These are phyloP conservation scores for Metahyphopichia silvanorum DNA, from an alignment of 805 yeast genomes.

Conservation along the genomic window DNA sequence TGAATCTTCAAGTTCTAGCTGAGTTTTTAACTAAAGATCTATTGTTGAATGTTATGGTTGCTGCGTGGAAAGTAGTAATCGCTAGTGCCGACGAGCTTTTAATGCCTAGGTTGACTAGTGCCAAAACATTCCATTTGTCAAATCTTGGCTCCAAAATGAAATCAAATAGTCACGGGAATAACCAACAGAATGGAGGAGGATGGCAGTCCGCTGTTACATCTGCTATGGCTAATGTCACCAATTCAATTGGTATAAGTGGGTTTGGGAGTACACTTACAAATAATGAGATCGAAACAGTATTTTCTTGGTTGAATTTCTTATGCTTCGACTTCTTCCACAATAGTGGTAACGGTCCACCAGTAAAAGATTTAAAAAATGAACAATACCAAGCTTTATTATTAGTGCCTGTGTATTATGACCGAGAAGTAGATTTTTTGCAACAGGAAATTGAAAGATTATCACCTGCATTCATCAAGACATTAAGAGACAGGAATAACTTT, in stretches of 20 bases:
- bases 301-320: slow-evolving; percentile 65
- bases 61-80: slow-evolving; percentile 77
- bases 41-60: slow-evolving; percentile 63
- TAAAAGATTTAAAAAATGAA: slow-evolving; percentile 57
- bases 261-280: slow-evolving; percentile 54
- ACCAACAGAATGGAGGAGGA: slow-evolving; percentile 11
- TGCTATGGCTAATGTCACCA: slow-evolving; percentile 50
- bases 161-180: slow-evolving; percentile 5
- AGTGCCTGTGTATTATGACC: slow-evolving; percentile 64
- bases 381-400: slow-evolving; percentile 62
- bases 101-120: slow-evolving; percentile 65
- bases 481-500: slow-evolving; percentile 48
- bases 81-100: slow-evolving; percentile 65
- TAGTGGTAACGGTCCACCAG: slow-evolving; percentile 76
- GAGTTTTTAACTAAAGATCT: slow-evolving; percentile 53
- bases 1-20: slow-evolving; percentile 64
- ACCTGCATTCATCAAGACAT: slow-evolving; percentile 48
- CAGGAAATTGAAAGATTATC: slow-evolving; percentile 59
- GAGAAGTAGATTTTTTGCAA: slow-evolving; percentile 42
- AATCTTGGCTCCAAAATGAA: slow-evolving; percentile 16
- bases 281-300: slow-evolving; percentile 63
- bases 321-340: slow-evolving; percentile 74
- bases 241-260: slow-evolving; percentile 40
- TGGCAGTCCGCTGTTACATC: slow-evolving; percentile 46
- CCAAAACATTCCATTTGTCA: slow-evolving; percentile 28